A percentile compares a stretch with the other conserved stretches of the same genome.
Evolutionary conservation across 305 asterid genomes (phyloP).

Genomic region (Stenogyne calaminthoides): DNA sequence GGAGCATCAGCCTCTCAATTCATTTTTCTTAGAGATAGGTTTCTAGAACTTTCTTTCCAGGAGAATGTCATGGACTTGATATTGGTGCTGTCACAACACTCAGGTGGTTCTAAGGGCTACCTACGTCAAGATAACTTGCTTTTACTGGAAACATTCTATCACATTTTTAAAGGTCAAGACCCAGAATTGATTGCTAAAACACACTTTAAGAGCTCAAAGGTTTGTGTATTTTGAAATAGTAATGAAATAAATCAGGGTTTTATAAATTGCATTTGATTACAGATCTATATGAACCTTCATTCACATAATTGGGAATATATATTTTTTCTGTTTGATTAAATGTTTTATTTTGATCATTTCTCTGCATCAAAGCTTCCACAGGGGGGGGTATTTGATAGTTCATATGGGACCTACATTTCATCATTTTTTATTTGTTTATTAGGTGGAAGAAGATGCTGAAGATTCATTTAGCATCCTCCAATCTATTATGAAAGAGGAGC

Average conservation of each 20-base stretch:
- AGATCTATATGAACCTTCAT: slow-evolving; percentile 6
- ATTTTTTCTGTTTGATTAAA: neutral
- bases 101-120: slow-evolving; percentile 71
- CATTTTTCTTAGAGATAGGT: slow-evolving; percentile 72
- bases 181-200: slow-evolving; percentile 84
- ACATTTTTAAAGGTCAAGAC: slow-evolving; percentile 82
- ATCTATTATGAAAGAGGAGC: slow-evolving; percentile 77
- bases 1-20: slow-evolving; percentile 76
- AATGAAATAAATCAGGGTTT: slow-evolving; percentile 14
- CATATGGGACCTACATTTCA: neutral
- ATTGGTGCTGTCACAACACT: slow-evolving; percentile 76
- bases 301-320: neutral
- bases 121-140: slow-evolving; percentile 92
- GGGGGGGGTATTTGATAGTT: neutral
- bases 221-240: slow-evolving; percentile 34
- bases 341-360: slow-evolving; percentile 1
- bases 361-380: neutral
- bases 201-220: slow-evolving; percentile 64
- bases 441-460: slow-evolving; percentile 70
- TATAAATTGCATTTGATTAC: neutral
- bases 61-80: slow-evolving; percentile 96
- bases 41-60: slow-evolving; percentile 68
- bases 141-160: slow-evolving; percentile 72
- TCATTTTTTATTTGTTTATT: slow-evolving; percentile 25
- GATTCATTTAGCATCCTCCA: slow-evolving; percentile 58